Conservation (phyloP, 1,284 basidiomycete species). For the Cryptococcus amylolentus region DNA sequence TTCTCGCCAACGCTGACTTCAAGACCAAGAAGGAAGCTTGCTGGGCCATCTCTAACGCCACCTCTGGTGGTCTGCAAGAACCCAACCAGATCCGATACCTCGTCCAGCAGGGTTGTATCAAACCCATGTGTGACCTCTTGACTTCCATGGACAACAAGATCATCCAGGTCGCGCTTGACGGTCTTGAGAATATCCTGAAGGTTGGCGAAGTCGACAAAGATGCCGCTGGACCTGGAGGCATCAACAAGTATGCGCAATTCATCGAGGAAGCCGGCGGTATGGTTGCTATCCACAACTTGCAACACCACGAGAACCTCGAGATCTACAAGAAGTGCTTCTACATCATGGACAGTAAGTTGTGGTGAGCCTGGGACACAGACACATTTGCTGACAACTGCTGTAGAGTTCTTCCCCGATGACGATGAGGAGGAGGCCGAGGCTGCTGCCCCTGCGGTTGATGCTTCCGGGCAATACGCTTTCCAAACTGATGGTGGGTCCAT, state of each 20-base stretch:
- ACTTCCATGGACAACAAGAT: conserved; percentile 99
- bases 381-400: background rate
- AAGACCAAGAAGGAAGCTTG: conserved; percentile 99
- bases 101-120: conserved; percentile 96
- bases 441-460: conserved; percentile 76
- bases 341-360: conserved; percentile 78
- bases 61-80: conserved; percentile 94
- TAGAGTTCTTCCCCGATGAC: conserved; percentile 49
- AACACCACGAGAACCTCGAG: conserved; percentile 98
- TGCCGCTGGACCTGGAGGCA: conserved; percentile 72
- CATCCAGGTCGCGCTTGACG: conserved; percentile 89
- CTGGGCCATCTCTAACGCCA: conserved; percentile 99
- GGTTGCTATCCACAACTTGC: conserved; percentile 97
- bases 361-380: background rate
- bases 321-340: conserved; percentile 99
- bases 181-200: conserved; percentile 97
- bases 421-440: conserved; percentile 58
- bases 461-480: conserved; percentile 81
- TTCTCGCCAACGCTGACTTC: conserved; percentile 95
- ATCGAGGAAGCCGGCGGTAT: conserved; percentile 99
- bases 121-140: conserved; percentile 93
- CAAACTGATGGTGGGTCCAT: conserved; percentile 59
- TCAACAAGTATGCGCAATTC: conserved; percentile 89
- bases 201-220: conserved; percentile 96
- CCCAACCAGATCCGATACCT: conserved; percentile 97